These are phyloP conservation scores for Euphorbia corollata DNA, from an alignment of 441 rosid genomes.

Conservation along the genomic window DNA sequence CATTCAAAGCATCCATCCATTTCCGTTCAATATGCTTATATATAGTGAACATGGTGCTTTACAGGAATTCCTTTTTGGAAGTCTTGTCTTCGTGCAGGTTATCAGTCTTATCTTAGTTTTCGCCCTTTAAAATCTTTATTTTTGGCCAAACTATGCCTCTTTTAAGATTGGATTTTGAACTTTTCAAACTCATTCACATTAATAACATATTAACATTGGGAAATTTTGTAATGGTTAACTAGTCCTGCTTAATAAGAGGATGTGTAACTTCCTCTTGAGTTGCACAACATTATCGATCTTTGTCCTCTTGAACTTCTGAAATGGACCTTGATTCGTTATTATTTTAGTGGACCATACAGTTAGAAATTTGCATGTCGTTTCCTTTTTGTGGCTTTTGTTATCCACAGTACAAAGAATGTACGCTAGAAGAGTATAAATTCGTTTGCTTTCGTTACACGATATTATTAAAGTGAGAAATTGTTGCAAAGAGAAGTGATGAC, in stretches of 20 bases:
- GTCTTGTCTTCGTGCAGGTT: background rate
- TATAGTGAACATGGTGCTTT: conserved; percentile 1
- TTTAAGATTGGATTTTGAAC: background rate
- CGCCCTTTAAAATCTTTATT: background rate
- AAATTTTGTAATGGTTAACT: background rate
- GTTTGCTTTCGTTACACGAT: background rate
- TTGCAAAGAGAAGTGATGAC: background rate
- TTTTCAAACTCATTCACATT: background rate
- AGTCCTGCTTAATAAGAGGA: background rate
- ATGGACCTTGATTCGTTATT: conserved; percentile 3
- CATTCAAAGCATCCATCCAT: conserved; percentile 3
- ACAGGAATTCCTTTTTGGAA: background rate
- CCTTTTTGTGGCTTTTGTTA: background rate
- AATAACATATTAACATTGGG: background rate
- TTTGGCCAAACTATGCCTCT: conserved; percentile 3
- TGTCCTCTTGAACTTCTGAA: background rate
- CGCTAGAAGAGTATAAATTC: background rate
- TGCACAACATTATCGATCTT: background rate
- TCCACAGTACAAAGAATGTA: background rate
- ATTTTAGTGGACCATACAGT: no score
- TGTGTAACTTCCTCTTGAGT: background rate
- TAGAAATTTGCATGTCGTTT: background rate
- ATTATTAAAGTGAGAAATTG: background rate
- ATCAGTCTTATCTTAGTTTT: conserved; percentile 9
- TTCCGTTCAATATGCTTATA: background rate